Evolutionary conservation across 148 eudicot genomes (phyloP).

Genomic region (Chenopodium quinoa): DNA sequence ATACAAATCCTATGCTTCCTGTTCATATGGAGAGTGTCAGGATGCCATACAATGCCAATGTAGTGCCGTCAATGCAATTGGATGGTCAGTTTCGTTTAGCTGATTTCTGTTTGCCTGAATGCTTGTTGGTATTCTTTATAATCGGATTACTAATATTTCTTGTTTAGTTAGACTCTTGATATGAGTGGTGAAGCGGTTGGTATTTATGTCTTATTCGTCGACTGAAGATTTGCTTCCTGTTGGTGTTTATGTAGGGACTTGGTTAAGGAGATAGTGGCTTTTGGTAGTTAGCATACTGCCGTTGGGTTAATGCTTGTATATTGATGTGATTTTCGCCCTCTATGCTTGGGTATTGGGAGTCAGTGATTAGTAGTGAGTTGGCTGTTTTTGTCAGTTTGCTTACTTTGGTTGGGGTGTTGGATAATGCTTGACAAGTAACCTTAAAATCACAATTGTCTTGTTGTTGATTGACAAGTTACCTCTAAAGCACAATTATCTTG

Average conservation of each 20-base stretch:
- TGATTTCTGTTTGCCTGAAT: background rate
- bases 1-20: conserved; percentile 35
- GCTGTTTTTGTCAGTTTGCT: background rate
- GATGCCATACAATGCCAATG: conserved; percentile 37
- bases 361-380: background rate
- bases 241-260: background rate
- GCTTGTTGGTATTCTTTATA: background rate
- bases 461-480: background rate
- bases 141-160: background rate
- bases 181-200: background rate
- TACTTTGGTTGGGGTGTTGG: background rate
- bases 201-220: background rate
- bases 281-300: background rate
- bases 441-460: background rate
- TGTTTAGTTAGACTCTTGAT: background rate
- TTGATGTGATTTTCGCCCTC: background rate
- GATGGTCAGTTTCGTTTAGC: conserved; percentile 35
- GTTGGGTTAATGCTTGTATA: background rate
- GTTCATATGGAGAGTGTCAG: conserved; percentile 35
- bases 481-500: background rate
- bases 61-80: conserved; percentile 42
- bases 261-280: background rate
- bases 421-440: background rate
- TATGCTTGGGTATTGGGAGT: background rate
- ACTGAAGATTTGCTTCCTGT: background rate